phyloP scores from a whole-genome alignment of 306 rosid genomes.

The Spatholobus suberectus region DNA sequence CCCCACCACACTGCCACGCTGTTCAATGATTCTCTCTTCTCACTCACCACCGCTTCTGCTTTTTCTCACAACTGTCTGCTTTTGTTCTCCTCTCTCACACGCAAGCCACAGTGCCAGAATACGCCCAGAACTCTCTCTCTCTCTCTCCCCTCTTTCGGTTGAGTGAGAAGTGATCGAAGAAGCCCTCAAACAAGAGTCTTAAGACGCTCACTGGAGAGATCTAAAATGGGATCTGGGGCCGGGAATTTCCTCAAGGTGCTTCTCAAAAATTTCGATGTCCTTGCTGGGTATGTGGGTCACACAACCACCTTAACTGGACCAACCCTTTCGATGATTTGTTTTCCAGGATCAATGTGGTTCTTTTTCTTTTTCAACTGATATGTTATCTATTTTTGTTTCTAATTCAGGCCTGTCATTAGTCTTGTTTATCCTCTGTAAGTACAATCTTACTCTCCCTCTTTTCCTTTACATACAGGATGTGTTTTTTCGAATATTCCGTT shows the following conservation, averaged over 20 bases:
- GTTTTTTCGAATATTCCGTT: not conserved
- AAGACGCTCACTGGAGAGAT: slow-evolving; percentile 28
- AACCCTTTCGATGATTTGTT: too few relatives aligned
- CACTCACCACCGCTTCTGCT: not conserved
- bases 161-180: not conserved
- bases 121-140: too few relatives aligned
- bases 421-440: slow-evolving; percentile 98
- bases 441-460: not conserved
- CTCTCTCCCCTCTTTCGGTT: not conserved
- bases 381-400: not conserved
- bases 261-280: slow-evolving; percentile 82
- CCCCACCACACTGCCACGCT: not conserved
- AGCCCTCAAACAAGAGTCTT: slow-evolving; percentile 15
- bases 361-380: not conserved
- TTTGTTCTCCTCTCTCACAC: not conserved
- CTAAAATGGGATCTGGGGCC: slow-evolving; percentile 87
- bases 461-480: not conserved
- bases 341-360: too few relatives aligned
- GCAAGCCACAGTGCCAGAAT: not conserved
- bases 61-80: not conserved
- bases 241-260: slow-evolving; percentile 78
- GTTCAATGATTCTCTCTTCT: not conserved
- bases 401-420: slow-evolving; percentile 91
- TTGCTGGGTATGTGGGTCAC: slow-evolving; percentile 98
- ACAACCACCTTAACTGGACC: too few relatives aligned